Evolutionary conservation across 1,284 basidiomycete species (phyloP), one percentile per base, ranked within the genome.

Genomic region (Irpex sp.): DNA sequence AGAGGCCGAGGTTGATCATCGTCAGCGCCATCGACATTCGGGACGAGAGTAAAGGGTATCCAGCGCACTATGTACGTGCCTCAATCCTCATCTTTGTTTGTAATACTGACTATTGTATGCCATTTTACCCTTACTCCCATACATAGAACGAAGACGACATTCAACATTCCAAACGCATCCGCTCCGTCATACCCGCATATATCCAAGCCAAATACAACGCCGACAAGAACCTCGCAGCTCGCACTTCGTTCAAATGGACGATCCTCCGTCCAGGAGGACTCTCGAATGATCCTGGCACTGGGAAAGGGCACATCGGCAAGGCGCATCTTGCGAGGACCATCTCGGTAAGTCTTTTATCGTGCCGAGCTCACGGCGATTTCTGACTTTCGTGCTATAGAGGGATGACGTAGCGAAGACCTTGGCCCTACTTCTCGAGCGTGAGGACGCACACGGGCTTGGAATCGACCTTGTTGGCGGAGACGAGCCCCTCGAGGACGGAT

Each of bases 201-300:
- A 80, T 86, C 75, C 77, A 87, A 61, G 85, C 82, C 73, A 92
- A 92, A 71, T 85, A 87, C 72, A 82, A 86, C 64, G 89, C 90
- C 4, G 90, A 93, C 74, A 83, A 86, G 71, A 83, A 88, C 67
- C 82, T 93, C 5, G 80, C 80, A 21, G 71, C 76, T 55, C 82
- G 88, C 36, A 81, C 80, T 17, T 71, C 79, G 0, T 89, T 93
- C 76, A 81, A 86, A 54, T 92, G 84, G 84, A 87, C 85, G 5
- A 88, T 92, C 48, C 75, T 93, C 13, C 84, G 91, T 3, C 90
- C 91, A 2, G 87, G 86, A 2, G 76, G 76, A 0, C 77, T 93
- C 13, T 80, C 76, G 0, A 80, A 89, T 63, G 79, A 81, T 1
- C 77, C 83, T 0, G 85, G 85, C 0, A 81, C 77, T 1, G 86